Conservation (phyloP, 1,284 basidiomycete species). For the Hypsizygus ulmarius region DNA sequence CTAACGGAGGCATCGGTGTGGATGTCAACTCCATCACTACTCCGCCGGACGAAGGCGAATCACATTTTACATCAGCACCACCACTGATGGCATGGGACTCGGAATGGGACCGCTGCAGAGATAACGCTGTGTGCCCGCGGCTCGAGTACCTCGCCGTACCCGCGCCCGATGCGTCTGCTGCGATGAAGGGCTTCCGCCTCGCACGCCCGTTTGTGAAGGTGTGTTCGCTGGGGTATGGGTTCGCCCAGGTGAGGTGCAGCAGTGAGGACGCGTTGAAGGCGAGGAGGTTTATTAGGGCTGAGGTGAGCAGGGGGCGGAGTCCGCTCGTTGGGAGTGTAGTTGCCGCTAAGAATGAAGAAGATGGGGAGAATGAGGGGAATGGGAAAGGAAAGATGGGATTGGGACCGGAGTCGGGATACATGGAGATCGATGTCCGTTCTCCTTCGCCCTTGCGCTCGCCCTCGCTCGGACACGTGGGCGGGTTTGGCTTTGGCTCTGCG, state of each 20-base stretch:
- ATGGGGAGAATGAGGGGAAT: not conserved
- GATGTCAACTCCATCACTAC: too few species aligned
- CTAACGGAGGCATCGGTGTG: too few species aligned
- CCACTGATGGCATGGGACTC: not conserved
- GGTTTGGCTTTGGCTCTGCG: constrained; percentile 3
- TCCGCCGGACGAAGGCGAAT: too few species aligned
- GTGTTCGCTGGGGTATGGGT: not conserved
- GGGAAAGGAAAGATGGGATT: not conserved
- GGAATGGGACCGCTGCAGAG: not conserved
- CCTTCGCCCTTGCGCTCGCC: too few species aligned
- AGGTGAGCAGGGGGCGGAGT: not conserved
- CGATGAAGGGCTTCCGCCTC: not conserved
- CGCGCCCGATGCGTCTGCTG: not conserved
- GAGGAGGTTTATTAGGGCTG: not conserved
- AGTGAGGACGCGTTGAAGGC: constrained; percentile 8
- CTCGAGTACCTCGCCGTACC: constrained; percentile 1
- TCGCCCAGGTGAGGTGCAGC: not conserved
- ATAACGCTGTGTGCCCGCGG: constrained; percentile 3
- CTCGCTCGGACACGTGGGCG: not conserved
- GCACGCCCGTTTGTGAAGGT: constrained; percentile 1
- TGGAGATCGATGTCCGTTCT: not conserved
- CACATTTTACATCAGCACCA: too few species aligned
- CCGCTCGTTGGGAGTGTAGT: not conserved
- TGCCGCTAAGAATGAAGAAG: not conserved
- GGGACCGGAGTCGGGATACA: not conserved